Conservation (phyloP, 495 filamentous ascomycete genomes). For the Staphylotrichum longicolle region DNA sequence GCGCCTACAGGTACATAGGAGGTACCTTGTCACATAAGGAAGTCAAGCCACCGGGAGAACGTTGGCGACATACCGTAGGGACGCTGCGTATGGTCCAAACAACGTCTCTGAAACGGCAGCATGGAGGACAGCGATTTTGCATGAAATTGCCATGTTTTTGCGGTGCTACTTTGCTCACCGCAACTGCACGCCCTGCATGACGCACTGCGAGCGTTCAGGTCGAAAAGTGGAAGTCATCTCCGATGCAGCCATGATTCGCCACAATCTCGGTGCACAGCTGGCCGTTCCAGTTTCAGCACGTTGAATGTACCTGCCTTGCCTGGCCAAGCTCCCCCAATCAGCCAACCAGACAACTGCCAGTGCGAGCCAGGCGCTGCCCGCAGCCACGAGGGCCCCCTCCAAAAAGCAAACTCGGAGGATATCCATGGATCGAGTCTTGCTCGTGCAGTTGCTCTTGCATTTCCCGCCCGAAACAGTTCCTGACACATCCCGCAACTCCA, state of each 20-base stretch:
- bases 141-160: not conserved
- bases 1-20: too few relatives aligned
- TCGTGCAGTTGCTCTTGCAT: not conserved
- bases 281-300: not conserved
- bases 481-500: slow-evolving; percentile 1
- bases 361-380: too few relatives aligned
- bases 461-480: slow-evolving; percentile 2
- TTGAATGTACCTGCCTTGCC: not conserved
- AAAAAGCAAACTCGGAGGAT: too few relatives aligned
- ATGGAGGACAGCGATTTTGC: not conserved
- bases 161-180: not conserved
- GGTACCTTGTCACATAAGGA: too few relatives aligned
- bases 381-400: not conserved
- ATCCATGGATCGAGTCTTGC: not conserved
- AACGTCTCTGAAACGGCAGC: not conserved
- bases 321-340: not conserved
- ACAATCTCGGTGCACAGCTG: not conserved
- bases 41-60: not conserved
- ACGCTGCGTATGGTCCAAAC: too few relatives aligned
- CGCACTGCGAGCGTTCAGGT: not conserved
- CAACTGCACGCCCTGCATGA: not conserved
- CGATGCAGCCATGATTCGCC: slow-evolving; percentile 5
- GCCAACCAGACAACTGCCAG: too few relatives aligned
- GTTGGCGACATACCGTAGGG: too few relatives aligned
- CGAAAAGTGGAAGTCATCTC: slow-evolving; percentile 10